Evolutionary conservation across 225 moss, liverwort and hornwort genomes (phyloP), one percentile per base, ranked within the genome.

Genomic region (Sphagnum contortum): DNA sequence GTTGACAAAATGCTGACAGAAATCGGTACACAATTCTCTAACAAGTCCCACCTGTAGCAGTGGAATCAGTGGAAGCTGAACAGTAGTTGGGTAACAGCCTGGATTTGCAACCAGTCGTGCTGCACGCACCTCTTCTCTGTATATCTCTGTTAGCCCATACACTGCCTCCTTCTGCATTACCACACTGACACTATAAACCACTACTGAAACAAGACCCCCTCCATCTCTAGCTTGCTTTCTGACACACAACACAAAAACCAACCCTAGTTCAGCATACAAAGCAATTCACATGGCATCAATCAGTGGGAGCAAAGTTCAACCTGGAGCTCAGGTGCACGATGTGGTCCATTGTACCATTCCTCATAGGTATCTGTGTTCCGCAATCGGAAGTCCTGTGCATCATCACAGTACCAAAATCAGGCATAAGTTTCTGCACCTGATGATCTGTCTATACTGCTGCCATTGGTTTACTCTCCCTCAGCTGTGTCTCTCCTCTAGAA

Each of bases 301-400:
- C 29, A 29, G 29, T 29, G 29, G 29, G 49, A 48, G 53, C 3
- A 9, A 5, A 14, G 12, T 66, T 48, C n/a, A 66, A 83, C 88
- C 83, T 88, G 85, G 53, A 95, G 80, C 72, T 95, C 77, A 63
- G 86, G 89, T 52, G 94, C 91, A 67, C 81, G 84, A 79, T 95
- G 94, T 6, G 89, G 80, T 63, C 82, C 88, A 65, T 91, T 86
- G 72, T 95, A 95, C 94, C 94, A 92, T 69, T 95, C 89, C 76
- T 85, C 88, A 69, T 95, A 95, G 11, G 78, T 67, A 9, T 80
- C 73, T 48, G 80, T 78, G 48, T 88, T 78, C 50, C 79, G 87
- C 62, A 95, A 76, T 52, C 91, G 84, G 66, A 91, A 92, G 74
- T 91, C 91, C 80, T 90, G 29, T 29, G 79, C 72, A 72, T 62